Evolutionary conservation across 768 basidiomycete genomes (phyloP), one percentile per base, ranked within the genome.

Genomic region (Amanita muscaria): DNA sequence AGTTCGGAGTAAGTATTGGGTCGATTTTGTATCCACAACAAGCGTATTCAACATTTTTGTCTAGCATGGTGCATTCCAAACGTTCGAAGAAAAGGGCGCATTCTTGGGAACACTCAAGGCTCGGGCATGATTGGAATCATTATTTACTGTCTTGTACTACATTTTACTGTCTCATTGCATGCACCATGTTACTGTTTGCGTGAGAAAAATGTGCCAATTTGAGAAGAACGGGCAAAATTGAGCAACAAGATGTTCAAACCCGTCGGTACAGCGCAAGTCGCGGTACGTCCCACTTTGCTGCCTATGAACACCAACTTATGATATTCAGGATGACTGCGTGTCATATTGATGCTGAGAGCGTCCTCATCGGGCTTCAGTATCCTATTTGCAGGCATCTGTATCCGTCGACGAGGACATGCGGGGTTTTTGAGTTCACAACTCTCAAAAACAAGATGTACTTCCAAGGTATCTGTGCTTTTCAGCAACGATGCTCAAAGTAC

Each of bases 21-120:
- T 34, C 5, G 42, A 4, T 40, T 18, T 4, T 8, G 24, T 12
- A 29, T 29, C 7, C 11, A 7, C 7, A 12, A 14, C 14, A 39
- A 32, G 7, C 24, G 32, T 48, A 27, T 38, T 52, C 40, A 51
- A 31, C 50, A 22, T 36, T 42, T 33, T 41, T 49, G 38, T 56
- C 16, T 53, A 88, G 87, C 93, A 96, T 61, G 92, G 92, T 59
- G 82, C 86, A 38, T 96, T 93, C 90, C 92, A 98, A 76, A 92
- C 91, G 39, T 74, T 77, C 72, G 88, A 88, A 70, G 94, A 97
- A 83, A 97, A 97, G 80, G 73, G 77, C 55, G 82, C 88, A 63
- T 97, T 97, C 81, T 59, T 91, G 65, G 88, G 88, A 66, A 80
- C 87, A 60, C 87, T 89, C 80, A 91, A 90, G 72, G 76, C 75